phyloP scores from a whole-genome alignment of 2,329 filamentous ascomycete genomes.

The Fusarium brevicatenulatum region DNA sequence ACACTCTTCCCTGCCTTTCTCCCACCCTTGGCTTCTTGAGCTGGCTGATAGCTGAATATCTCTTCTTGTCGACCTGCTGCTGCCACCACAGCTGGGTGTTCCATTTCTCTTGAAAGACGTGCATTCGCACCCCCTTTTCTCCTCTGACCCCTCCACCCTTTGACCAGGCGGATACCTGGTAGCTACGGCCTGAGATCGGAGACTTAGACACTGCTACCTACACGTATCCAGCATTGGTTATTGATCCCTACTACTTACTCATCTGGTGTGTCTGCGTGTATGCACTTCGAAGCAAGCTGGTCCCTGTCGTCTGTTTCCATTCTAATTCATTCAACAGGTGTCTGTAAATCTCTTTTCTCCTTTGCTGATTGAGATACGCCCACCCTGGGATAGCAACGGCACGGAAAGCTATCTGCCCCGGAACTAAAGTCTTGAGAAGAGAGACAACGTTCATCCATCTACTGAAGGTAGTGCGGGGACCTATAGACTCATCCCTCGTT shows the following conservation, averaged over 20 bases:
- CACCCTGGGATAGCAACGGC: conserved; percentile 35
- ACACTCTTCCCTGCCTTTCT: conserved; percentile 24
- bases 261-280: conserved; percentile 35
- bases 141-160: conserved; percentile 23
- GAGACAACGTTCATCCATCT: conserved; percentile 41
- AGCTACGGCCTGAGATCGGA: conserved; percentile 36
- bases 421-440: conserved; percentile 40
- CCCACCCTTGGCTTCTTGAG: conserved; percentile 27
- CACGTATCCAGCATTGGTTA: conserved; percentile 30
- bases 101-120: conserved; percentile 16
- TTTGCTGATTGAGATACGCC: conserved; percentile 38
- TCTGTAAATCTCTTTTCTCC: conserved; percentile 30
- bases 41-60: conserved; percentile 37
- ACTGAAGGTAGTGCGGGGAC: conserved; percentile 38
- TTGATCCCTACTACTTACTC: conserved; percentile 40
- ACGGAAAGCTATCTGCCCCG: conserved; percentile 36
- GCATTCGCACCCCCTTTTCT: conserved; percentile 22
- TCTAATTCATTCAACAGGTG: conserved; percentile 38
- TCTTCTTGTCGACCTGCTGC: conserved; percentile 41
- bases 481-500: conserved; percentile 33
- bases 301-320: conserved; percentile 35
- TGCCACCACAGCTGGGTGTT: conserved; percentile 31
- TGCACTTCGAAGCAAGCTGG: conserved; percentile 32
- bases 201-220: conserved; percentile 34
- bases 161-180: conserved; percentile 26